Evolutionary conservation across 176 grass and related monocot species (phyloP).

Genomic region (Aegilops umbellulata): DNA sequence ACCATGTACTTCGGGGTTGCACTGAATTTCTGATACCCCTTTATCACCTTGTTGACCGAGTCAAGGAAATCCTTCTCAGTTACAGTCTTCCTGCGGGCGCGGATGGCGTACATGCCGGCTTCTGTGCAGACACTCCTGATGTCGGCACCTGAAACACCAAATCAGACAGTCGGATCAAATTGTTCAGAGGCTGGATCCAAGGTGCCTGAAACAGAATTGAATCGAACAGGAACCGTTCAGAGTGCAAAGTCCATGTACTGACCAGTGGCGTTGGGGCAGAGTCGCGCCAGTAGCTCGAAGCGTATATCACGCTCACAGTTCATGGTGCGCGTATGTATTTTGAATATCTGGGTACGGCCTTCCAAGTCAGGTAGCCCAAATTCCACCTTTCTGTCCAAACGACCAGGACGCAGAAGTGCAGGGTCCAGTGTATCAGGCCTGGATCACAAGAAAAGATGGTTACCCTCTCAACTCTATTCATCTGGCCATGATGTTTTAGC

Average conservation of each 20-base stretch:
- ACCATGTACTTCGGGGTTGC: constrained; percentile 94
- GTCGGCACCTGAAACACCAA: constrained; percentile 55
- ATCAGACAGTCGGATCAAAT: not conserved
- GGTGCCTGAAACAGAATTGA: not conserved
- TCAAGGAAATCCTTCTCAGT: constrained; percentile 93
- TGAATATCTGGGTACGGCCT: constrained; percentile 91
- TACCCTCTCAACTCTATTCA: not conserved
- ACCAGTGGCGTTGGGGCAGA: constrained; percentile 98
- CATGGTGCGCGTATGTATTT: constrained; percentile 93
- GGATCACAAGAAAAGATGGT: not conserved
- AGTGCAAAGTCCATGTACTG: not conserved
- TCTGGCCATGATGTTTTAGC: not conserved
- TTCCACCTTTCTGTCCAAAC: constrained; percentile 88
- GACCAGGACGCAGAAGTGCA: constrained; percentile 77
- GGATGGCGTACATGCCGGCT: constrained; percentile 86
- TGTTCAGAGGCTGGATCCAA: not conserved
- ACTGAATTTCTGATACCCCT: constrained; percentile 93
- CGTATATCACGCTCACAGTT: constrained; percentile 89
- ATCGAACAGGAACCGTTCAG: not conserved
- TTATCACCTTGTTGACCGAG: constrained; percentile 88
- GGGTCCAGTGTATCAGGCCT: constrained; percentile 93
- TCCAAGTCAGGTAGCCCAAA: constrained; percentile 91
- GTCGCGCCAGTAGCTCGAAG: constrained; percentile 87
- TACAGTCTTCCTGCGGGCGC: constrained; percentile 86
- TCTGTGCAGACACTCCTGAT: constrained; percentile 93